Base-by-base conservation (phyloP, 2,329 filamentous ascomycete species). In the Talaromyces verruculosus region DNA sequence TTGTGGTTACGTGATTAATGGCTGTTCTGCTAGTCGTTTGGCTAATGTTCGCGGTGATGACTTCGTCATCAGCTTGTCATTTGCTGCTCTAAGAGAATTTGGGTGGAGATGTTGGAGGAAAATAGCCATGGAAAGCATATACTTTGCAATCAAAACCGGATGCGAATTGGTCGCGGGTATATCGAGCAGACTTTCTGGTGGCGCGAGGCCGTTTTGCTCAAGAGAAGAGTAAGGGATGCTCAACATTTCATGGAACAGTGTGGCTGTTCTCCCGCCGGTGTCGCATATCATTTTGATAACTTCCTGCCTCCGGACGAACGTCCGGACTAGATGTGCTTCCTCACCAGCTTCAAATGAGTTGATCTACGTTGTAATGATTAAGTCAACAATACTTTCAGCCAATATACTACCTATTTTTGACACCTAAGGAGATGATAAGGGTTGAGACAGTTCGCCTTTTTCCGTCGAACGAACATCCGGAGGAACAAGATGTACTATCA, bases 1-100 rank as follows among this genome's bases (percentile, higher is more conserved):
- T 78, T 13, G 70, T 78, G 0, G 78, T 81, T 1, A 80, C 78
- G 3, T 71, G 67, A 19, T 60, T 72, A 33, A 60, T 74, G 0
- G 76, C 78, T 2, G 72, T 72, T 75, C 70, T 5, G 75, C 69
- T 6, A 74, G 69, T 17, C 69, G 69, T 22, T 64, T 43, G 71
- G 76, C 77, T 61, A 79, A 70, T 1, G 33, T 28, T 11, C 15
- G 51, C 11, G 51, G 30, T 19, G 51, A 19, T 13, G 41, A 45
- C 41, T 35, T 17, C 10, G 28, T 19, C 15, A 37, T 22, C 10
- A 17, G n/a, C n/a, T 22, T 22, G n/a, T 22, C 43, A 13, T 22
- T 47, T 22, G n/a, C 4, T 22, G 28, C 17, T 3, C 7, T 19
- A n/a, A 17, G 33, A 8, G 11, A 5, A 33, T 49, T 10, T 3